Conservation (phyloP, 495 filamentous ascomycete genomes). For the Penicillium antarcticum region DNA sequence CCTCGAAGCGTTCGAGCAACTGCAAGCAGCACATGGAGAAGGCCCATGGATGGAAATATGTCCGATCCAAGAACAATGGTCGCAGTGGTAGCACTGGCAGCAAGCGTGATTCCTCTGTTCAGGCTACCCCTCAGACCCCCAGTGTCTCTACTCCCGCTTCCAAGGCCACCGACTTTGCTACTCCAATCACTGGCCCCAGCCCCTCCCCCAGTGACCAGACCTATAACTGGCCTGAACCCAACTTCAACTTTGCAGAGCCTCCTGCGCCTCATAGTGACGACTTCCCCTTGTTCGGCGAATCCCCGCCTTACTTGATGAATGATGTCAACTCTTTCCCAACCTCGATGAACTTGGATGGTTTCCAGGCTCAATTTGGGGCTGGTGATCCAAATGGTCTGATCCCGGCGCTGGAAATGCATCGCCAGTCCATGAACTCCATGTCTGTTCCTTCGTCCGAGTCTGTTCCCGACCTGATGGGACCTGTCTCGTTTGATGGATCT, state of each 20-base stretch:
- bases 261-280: conserved; percentile 19
- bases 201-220: conserved; percentile 20
- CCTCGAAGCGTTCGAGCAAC: conserved; percentile 94
- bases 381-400: conserved; percentile 48
- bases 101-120: conserved; percentile 31
- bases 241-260: conserved; percentile 33
- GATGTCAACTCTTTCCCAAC: conserved; percentile 20
- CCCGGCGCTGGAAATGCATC: conserved; percentile 21
- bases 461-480: conserved; percentile 19
- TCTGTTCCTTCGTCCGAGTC: conserved; percentile 22
- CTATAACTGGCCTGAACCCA: conserved; percentile 14
- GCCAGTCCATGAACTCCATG: conserved; percentile 25
- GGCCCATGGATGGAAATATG: conserved; percentile 84
- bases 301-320: conserved; percentile 15
- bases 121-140: conserved; percentile 50
- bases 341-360: conserved; percentile 48
- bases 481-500: conserved; percentile 21
- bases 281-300: conserved; percentile 25
- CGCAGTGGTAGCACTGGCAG: conserved; percentile 44
- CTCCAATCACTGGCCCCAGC: conserved; percentile 26
- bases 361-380: conserved; percentile 44
- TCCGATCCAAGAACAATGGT: conserved; percentile 87
- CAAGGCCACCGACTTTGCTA: conserved; percentile 37
- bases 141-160: conserved; percentile 50
- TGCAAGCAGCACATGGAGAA: conserved; percentile 99